Percentiles rank a stretch among this genome's conserved stretches.
These are phyloP conservation scores for Crucibulum laeve DNA, from an alignment of 768 basidiomycete species.

Conservation along the genomic window DNA sequence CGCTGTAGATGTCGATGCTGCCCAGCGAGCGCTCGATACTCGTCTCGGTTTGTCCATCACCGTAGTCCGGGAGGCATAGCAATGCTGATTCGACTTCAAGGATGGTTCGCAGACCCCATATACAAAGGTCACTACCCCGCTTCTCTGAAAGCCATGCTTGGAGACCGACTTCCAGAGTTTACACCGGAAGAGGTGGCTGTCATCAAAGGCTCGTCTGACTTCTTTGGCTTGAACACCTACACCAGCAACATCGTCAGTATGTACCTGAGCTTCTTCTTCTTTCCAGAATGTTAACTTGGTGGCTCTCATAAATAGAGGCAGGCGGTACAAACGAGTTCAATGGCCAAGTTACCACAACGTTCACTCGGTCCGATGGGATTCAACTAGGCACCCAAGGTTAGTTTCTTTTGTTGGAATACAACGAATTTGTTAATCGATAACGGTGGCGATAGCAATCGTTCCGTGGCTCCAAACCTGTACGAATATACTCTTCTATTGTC, in stretches of 20 bases:
- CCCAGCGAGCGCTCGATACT: slow-evolving; percentile 59
- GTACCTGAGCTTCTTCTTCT: slow-evolving; percentile 10
- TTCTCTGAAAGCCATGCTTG: slow-evolving; percentile 41
- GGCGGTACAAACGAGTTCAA: slow-evolving; percentile 56
- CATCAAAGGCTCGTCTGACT: slow-evolving; percentile 61
- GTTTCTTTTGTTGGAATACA: slow-evolving; percentile 6
- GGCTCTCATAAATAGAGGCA: slow-evolving; percentile 29
- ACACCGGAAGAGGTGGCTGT: slow-evolving; percentile 49
- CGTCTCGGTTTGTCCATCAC: slow-evolving; percentile 45
- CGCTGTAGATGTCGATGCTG: slow-evolving; percentile 49
- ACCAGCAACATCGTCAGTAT: slow-evolving; percentile 55
- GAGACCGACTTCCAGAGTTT: slow-evolving; percentile 51
- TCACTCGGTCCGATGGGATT: slow-evolving; percentile 51
- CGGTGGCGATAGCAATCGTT: slow-evolving; percentile 40
- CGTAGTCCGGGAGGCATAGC: slow-evolving; percentile 33
- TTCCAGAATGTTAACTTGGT: background rate
- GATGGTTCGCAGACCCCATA: slow-evolving; percentile 49
- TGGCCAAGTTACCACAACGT: slow-evolving; percentile 47
- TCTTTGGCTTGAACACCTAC: slow-evolving; percentile 67
- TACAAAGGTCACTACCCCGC: slow-evolving; percentile 67
- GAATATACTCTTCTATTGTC: slow-evolving; percentile 7
- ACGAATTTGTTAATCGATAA: background rate
- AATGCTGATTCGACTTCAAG: slow-evolving; percentile 23
- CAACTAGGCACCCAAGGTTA: slow-evolving; percentile 56
- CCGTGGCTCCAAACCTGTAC: slow-evolving; percentile 58